Base-by-base conservation (phyloP, 2,329 filamentous ascomycete genomes). In the Calcarisporium arbuscula region DNA sequence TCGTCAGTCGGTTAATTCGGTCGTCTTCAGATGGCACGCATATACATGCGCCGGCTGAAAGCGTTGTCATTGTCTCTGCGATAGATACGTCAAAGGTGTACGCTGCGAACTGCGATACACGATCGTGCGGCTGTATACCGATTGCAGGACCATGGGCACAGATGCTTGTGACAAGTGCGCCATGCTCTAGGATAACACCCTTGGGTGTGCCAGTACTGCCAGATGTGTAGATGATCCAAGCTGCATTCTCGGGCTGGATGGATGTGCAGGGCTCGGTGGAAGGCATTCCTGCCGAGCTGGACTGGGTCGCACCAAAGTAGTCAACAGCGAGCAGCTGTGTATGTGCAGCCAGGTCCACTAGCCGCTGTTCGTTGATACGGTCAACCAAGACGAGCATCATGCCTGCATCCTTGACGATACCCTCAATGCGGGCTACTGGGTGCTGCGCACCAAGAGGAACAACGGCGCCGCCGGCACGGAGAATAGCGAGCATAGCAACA, bases 181-280 rank as follows among this genome's bases (percentile, higher is more conserved):
- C 26, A 4, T 40, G 38, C 21, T 41, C 30, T 14, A 64, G 53
- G 16, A 75, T 57, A 12, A 76, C 70, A 18, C 72, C 73, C 55
- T 77, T 77, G 8, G 73, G 73, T 36, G 63, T 64, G 6, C 73
- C 73, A 1, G 73, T 77, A 35, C 69, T 75, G 16, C 72, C 73
- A 4, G 72, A 76, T 18, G 73, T 77, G 47, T 76, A 77, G 46
- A 76, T 70, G 45, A 77, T 69, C 34, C 65, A 66, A n/a, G 64
- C 54, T 28, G 56, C 33, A 8, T 30, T n/a, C n/a, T n/a, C n/a
- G n/a, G n/a, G n/a, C n/a, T n/a, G n/a, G n/a, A n/a, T n/a, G n/a
- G n/a, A n/a, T n/a, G n/a, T n/a, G n/a, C n/a, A n/a, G n/a, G n/a
- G n/a, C n/a, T n/a, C n/a, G n/a, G n/a, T n/a, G n/a, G n/a, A n/a